Evolutionary conservation across 2,329 filamentous ascomycete species (phyloP), one percentile per base, ranked within the genome.

Genomic region (Clarireedia homoeocarpa): DNA sequence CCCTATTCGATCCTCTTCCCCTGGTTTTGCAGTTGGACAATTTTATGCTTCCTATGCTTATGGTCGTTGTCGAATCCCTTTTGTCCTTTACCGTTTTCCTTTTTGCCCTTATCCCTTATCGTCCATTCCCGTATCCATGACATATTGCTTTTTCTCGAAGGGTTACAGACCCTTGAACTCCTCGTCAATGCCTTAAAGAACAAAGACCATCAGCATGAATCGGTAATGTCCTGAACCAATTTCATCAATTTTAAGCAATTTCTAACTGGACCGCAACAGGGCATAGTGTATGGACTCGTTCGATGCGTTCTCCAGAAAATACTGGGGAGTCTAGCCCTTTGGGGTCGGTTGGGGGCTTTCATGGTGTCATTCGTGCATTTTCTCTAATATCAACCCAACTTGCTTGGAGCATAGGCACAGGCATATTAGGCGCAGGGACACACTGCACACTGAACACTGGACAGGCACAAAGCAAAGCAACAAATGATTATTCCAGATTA

Each of bases 181-280:
- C 14, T 36, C 44, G 17, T 58, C 47, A 48, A 58, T 58, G 56
- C 56, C 56, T 56, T 58, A 38, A 50, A n/a, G 30, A 34, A 14
- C 30, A 38, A n/a, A 10, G 38, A 23, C n/a, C n/a, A 53, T 27
- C 42, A 59, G 60, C 60, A 62, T 62, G 17, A 58, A 53, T 34
- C 26, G 54, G 51, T 48, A 59, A 58, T 59, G 59, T 61, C 55
- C 54, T 44, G 24, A 53, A 53, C 6, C 30, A 38, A 48, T 47
- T 53, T 24, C 15, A 48, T 20, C 42, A 48, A 53, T 53, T 14
- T 10, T 38, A 53, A 20, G 6, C 39, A n/a, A 14, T 42, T 15
- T 20, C 39, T 42, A 42, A 17, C 20, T 42, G 39, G 39, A 17
- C 10, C 4, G 10, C 30, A 34, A 34, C 30, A 38, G 44, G 30